These are phyloP conservation scores for Trichoderma cornu-damae DNA, from an alignment of 2,329 filamentous ascomycete species.

Conservation along the genomic window DNA sequence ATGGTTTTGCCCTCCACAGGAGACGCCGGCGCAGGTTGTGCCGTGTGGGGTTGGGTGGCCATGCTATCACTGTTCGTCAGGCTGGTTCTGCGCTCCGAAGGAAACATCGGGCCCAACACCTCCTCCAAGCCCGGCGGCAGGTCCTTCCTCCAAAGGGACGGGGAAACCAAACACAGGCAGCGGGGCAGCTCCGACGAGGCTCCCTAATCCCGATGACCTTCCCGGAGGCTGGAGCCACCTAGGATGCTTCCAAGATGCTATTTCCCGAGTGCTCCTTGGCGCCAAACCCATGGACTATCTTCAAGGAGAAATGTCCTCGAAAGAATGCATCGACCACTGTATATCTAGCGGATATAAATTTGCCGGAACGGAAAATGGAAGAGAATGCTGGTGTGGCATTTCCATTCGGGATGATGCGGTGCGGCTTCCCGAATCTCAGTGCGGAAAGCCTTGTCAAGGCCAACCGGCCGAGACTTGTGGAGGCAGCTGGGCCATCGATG, in stretches of 20 bases:
- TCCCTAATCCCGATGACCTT: neutral
- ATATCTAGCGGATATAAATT: slow-evolving; percentile 35
- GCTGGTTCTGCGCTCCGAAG: slow-evolving; percentile 27
- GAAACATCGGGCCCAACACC: neutral
- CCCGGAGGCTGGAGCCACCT: slow-evolving; percentile 27
- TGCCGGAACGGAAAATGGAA: slow-evolving; percentile 46
- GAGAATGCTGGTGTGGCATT: slow-evolving; percentile 49
- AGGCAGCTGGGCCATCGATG: slow-evolving; percentile 27
- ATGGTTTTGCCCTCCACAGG: slow-evolving; percentile 31
- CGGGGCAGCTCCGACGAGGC: neutral
- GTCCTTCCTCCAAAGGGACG: neutral
- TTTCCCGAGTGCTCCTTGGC: slow-evolving; percentile 23
- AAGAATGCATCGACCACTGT: slow-evolving; percentile 47
- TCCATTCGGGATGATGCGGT: slow-evolving; percentile 25
- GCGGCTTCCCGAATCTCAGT: slow-evolving; percentile 25
- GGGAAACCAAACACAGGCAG: neutral
- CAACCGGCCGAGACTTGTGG: slow-evolving; percentile 19
- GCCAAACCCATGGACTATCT: slow-evolving; percentile 26
- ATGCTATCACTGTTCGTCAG: slow-evolving; percentile 30
- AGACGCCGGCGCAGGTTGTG: slow-evolving; percentile 29
- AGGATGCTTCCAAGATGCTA: slow-evolving; percentile 31
- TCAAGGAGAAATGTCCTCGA: slow-evolving; percentile 42
- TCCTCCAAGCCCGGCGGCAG: neutral
- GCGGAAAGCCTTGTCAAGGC: slow-evolving; percentile 24
- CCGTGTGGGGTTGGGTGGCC: slow-evolving; percentile 31